Evolutionary conservation across 192 early-diverging fungal species (phyloP), one percentile per base, ranked within the genome.

Genomic region (Coemansia sp.): DNA sequence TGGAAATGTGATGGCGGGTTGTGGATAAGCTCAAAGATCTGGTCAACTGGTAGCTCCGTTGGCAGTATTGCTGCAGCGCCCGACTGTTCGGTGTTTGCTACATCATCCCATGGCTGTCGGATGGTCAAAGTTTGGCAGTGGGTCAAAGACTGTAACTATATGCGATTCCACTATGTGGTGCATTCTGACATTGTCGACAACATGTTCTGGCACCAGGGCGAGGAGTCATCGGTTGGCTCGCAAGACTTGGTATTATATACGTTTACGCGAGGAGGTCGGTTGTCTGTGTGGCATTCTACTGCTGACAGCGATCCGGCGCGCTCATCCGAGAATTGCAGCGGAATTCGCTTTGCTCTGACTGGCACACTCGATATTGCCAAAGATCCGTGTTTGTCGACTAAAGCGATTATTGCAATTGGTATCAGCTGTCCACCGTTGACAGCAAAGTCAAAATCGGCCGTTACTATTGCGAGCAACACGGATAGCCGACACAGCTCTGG

Each of bases 61-160:
- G 59, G 57, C 47, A 53, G 43, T 27, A 53, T 81, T 37, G 38
- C 64, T 3, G 55, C 69, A 11, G 39, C 59, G 12, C 58, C 53
- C 39, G 68, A 53, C 26, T 17, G 56, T 2, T 25, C 16, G 0
- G 25, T 81, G 11, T 81, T 81, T 61, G 78, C 69, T 17, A 68
- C 78, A 3, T 26, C 56, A 38, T 48, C 72, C 0, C 39, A 11
- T 22, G 61, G 68, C 17, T 61, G 63, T 16, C 66, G 23, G 53
- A 26, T 81, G 35, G 69, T 64, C 48, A 81, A 72, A 53, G 60
- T 81, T 2, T 81, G 78, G 78, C 78, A 75, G 58, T 26, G 66
- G 27, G 16, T 57, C 1, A 43, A 22, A 4, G 53, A 31, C 14
- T 27, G 31, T n/a, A 29, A 45, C 26, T 43, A 60, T 19, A 1